Conservation (phyloP, 768 basidiomycete genomes). For the Calocybe gangraenosa region DNA sequence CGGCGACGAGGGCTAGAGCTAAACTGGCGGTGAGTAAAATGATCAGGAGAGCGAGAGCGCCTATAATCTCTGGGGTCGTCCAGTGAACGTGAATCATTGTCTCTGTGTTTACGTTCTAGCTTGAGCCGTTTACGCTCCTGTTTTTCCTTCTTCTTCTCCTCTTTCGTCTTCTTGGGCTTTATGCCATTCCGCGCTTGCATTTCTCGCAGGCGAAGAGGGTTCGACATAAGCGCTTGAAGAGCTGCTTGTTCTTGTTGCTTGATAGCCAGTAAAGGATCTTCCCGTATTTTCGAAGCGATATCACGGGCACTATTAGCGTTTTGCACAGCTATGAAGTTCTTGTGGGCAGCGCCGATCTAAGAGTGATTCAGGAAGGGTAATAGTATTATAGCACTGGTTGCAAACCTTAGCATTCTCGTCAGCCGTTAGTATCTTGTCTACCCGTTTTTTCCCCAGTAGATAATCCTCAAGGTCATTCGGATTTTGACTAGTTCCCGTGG, state of each 20-base stretch:
- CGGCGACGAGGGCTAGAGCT: conserved; percentile 44
- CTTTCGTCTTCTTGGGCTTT: conserved; percentile 74
- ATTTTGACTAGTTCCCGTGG: conserved; percentile 82
- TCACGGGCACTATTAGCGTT: conserved; percentile 91
- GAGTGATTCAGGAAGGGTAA: conserved; percentile 9
- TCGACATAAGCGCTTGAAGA: conserved; percentile 79
- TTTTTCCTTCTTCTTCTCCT: conserved; percentile 50
- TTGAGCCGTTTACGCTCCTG: conserved; percentile 41
- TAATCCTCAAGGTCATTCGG: conserved; percentile 95
- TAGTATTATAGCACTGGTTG: conserved; percentile 3
- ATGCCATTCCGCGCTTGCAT: conserved; percentile 81
- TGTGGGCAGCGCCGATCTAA: conserved; percentile 84
- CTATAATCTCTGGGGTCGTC: conserved; percentile 14
- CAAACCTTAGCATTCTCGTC: conserved; percentile 87
- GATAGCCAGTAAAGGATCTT: conserved; percentile 95
- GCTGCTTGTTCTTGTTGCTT: conserved; percentile 97
- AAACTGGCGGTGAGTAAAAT: conserved; percentile 33
- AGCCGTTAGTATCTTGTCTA: conserved; percentile 90
- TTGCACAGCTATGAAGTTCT: conserved; percentile 91
- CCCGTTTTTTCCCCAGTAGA: conserved; percentile 93
- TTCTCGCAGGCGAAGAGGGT: conserved; percentile 79
- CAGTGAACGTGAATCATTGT: conserved; percentile 19
- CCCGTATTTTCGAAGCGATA: conserved; percentile 88
- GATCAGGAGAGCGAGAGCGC: conserved; percentile 27
- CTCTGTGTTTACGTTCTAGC: conserved; percentile 31